These are phyloP conservation scores for Scytalidium sp. DNA, from an alignment of 2,329 filamentous ascomycete species.

Conservation along the genomic window DNA sequence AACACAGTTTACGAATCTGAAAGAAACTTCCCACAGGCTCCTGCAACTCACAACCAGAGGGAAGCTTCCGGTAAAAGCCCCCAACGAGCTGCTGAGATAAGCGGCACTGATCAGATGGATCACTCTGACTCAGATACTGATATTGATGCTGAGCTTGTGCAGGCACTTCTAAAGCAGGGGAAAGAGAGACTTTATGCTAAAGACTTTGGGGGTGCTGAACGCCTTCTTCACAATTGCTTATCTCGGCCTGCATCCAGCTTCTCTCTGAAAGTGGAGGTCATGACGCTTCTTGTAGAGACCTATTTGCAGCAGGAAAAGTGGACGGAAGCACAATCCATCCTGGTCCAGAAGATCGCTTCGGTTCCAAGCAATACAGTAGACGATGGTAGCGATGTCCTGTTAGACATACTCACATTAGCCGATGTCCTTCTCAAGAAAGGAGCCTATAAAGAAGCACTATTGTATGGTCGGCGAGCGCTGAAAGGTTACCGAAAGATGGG, in stretches of 20 bases:
- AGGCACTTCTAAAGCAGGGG: conserved; percentile 10
- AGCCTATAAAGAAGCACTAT: conserved; percentile 9
- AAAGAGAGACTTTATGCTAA: conserved; percentile 9
- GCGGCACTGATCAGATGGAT: neutral
- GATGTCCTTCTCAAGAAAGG: conserved; percentile 6
- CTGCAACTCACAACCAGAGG: neutral
- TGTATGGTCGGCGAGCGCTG: conserved; percentile 10
- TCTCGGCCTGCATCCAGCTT: neutral
- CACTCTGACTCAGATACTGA: conserved; percentile 11
- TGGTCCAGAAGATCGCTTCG: conserved; percentile 8
- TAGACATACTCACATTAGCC: conserved; percentile 6
- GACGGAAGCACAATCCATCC: conserved; percentile 8
- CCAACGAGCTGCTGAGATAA: conserved; percentile 1
- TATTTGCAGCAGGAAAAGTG: conserved; percentile 10
- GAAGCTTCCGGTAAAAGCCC: neutral
- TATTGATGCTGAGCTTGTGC: conserved; percentile 9
- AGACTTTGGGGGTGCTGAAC: conserved; percentile 9
- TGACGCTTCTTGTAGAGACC: conserved; percentile 1
- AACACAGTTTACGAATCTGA: conserved; percentile 13
- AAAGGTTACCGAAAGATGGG: conserved; percentile 12
- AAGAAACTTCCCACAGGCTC: neutral
- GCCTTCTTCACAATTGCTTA: conserved; percentile 11
- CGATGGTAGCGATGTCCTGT: conserved; percentile 2
- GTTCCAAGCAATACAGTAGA: conserved; percentile 1
- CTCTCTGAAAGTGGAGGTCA: conserved; percentile 3